A percentile compares a stretch with the other conserved stretches of the same genome.
phyloP scores from a whole-genome alignment of 306 rosid genomes.

The Inga laurina region DNA sequence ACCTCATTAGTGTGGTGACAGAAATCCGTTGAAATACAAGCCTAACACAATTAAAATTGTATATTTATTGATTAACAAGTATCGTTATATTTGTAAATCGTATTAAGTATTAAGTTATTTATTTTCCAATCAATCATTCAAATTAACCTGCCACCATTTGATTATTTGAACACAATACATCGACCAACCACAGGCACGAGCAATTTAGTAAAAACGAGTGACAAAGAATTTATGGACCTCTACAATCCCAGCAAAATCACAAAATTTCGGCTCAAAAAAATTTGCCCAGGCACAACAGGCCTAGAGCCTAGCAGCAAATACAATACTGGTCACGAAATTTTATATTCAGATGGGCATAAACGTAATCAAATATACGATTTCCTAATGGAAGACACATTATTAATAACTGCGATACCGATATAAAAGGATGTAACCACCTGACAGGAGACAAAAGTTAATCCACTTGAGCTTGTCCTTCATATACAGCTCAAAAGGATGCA shows the following conservation, averaged over 20 bases:
- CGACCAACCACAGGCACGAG: neutral
- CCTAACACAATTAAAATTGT: neutral
- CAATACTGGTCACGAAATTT: neutral
- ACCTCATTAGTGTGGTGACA: neutral
- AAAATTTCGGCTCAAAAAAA: neutral
- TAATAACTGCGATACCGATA: neutral
- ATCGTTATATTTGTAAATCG: neutral
- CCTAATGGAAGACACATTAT: neutral
- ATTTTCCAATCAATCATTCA: neutral
- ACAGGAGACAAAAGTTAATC: neutral
- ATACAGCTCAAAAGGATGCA: neutral
- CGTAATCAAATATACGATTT: neutral
- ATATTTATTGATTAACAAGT: neutral
- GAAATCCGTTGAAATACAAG: neutral
- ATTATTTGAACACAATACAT: neutral
- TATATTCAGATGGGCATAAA: neutral
- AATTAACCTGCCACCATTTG: neutral
- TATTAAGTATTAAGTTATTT: neutral
- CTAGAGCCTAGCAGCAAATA: no score
- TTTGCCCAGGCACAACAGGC: neutral
- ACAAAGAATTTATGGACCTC: neutral
- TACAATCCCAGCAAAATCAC: neutral
- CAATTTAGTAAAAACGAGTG: neutral
- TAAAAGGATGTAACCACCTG: neutral
- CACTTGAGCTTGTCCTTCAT: neutral